Evolutionary conservation across 176 grass and related monocot species (phyloP), one percentile per base, ranked within the genome.

Genomic region (Bothriochloa decipiens): DNA sequence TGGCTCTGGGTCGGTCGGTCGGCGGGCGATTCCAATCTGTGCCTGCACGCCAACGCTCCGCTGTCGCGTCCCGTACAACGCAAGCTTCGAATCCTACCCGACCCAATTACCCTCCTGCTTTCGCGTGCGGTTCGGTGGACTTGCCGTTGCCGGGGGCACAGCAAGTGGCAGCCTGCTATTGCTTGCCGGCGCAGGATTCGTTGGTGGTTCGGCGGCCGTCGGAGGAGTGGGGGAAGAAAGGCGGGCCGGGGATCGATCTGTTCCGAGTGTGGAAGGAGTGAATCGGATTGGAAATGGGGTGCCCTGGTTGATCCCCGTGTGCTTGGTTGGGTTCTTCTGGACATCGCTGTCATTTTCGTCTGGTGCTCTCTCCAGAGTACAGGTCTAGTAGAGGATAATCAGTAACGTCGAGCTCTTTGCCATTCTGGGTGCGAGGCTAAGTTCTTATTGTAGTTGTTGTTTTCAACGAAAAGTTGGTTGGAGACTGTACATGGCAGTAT

Each of bases 11-110:
- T 25, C 11, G 42, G 41, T n/a, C 41, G 41, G 42, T 3, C 29
- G 3, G 4, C 41, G 73, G 36, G 4, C 33, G 74, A 46, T 83
- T 74, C 74, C 74, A 61, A 49, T 74, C 46, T 20, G 22, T n/a
- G 23, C 79, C 58, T 13, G 65, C 18, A 50, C 86, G 62, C 27
- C 75, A 17, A 29, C 22, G 3, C 65, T 28, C 61, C 13, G 12
- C 61, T 50, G 23, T 63, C 3, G 4, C 45, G 46, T 83, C 49
- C 58, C 84, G 80, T 86, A 39, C 16, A 17, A 36, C n/a, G 74
- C 29, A 79, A 25, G 41, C 79, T 32, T 83, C 72, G 74, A 74
- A 74, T 86, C 22, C 66, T 47, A 72, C 2, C 46, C 46, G 15
- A 28, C 55, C 9, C 42, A 41, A 42, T 10, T 40, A 4, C 39